Base-by-base conservation (phyloP, 2,329 filamentous ascomycete genomes). In the Amauroascus verrucosus region DNA sequence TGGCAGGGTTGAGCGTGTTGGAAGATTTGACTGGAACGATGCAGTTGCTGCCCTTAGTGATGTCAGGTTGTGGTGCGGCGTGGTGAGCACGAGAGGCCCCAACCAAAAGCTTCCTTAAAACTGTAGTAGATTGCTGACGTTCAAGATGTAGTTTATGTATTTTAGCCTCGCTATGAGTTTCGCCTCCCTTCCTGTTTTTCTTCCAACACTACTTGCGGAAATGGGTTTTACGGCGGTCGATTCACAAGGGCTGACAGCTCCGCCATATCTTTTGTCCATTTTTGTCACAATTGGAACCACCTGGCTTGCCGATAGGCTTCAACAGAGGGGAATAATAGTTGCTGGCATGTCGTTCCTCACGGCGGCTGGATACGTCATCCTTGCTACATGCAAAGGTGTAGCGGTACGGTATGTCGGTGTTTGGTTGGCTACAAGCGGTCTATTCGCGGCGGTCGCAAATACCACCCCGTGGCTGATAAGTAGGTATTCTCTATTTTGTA, bases 171-270 rank as follows among this genome's bases (percentile, higher is more conserved):
- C 80, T 64, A 80, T 85, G 55, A 82, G 81, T 44, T 86, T 82
- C 65, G 78, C 79, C 5, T 82, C 78, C 1, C 72, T 85, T 3
- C 80, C 82, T 0, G 79, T 83, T 1, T 85, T 84, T 60, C 72
- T 85, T 1, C 82, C 82, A 0, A 77, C 79, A 1, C 82, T 85
- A 58, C 70, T 85, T 13, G 68, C 74, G 47, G 73, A 78, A 52
- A 85, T 88, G 81, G 84, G 85, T 8, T 88, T 83, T 67, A 78
- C 76, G 0, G 71, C 76, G 13, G 76, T 87, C 56, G 73, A 81
- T 54, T 82, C 85, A 0, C 85, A 89, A 67, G 85, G 84, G 0
- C 75, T 89, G 11, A 83, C 83, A 0, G 83, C 84, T 0, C 84
- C 84, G 0, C 83, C 84, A 0, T 87, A 84, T 65, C 80, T 88